Evolutionary conservation across 257 asterid species (phyloP).

Genomic region (Nicotiana tabacum): DNA sequence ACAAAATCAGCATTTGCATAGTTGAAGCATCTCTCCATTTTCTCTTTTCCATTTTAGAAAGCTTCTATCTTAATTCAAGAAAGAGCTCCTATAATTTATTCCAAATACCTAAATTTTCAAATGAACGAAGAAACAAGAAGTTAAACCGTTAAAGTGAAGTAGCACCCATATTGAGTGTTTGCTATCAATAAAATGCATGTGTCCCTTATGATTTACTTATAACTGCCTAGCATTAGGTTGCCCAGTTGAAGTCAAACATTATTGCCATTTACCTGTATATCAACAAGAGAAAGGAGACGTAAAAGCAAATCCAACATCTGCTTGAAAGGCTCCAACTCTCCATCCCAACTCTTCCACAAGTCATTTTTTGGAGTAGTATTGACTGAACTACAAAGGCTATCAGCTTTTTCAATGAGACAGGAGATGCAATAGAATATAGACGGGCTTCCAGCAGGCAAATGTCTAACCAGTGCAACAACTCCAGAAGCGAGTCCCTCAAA

Average conservation of each 20-base stretch:
- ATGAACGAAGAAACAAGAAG: background rate
- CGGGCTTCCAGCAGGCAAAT: constrained; percentile 97
- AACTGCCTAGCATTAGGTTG: background rate
- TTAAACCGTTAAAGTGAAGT: background rate
- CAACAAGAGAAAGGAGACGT: constrained; percentile 68
- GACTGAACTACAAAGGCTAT: constrained; percentile 38
- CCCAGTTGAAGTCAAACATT: background rate
- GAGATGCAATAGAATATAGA: constrained; percentile 68
- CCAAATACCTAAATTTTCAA: background rate
- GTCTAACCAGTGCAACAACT: constrained; percentile 72
- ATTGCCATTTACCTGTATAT: constrained; percentile 59
- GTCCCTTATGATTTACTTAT: background rate
- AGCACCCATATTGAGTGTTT: background rate
- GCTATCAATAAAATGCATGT: background rate
- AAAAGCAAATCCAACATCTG: constrained; percentile 73
- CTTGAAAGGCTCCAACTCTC: constrained; percentile 59
- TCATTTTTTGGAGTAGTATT: constrained; percentile 30
- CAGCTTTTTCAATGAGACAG: constrained; percentile 56
- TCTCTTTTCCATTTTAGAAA: background rate
- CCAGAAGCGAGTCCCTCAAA: constrained; percentile 96
- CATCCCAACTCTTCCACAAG: constrained; percentile 59
- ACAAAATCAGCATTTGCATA: constrained; percentile 1
- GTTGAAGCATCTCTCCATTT: background rate
- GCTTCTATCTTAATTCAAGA: background rate
- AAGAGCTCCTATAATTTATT: background rate